A percentile compares a stretch with the other conserved stretches of the same genome.
phyloP scores from a whole-genome alignment of 176 grass and related monocot species.

The Juncus effusus region DNA sequence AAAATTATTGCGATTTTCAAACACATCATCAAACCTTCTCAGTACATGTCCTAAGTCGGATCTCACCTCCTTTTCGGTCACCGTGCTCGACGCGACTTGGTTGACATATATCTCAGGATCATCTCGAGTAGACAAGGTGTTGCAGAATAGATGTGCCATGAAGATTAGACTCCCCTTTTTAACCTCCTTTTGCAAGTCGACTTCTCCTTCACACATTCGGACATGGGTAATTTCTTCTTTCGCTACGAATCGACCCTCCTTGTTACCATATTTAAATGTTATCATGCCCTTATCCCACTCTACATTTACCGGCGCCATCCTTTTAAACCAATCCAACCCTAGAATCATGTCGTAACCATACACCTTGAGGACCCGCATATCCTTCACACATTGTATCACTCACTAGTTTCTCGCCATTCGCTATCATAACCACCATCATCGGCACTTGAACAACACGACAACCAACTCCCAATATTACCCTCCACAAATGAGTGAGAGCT shows the following conservation, averaged over 20 bases:
- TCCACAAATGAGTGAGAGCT: neutral
- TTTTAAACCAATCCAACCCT: slow-evolving; percentile 1
- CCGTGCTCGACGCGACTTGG: neutral
- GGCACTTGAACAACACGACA: neutral
- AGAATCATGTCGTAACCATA: neutral
- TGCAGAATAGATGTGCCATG: neutral
- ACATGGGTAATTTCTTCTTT: neutral
- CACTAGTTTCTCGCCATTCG: neutral
- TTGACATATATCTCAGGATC: neutral
- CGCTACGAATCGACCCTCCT: neutral
- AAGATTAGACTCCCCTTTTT: neutral
- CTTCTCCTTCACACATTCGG: neutral
- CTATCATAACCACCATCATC: neutral
- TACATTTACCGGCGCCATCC: neutral
- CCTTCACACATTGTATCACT: neutral
- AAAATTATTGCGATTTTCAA: neutral
- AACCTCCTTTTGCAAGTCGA: neutral
- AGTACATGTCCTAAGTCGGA: neutral
- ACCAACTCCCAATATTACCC: neutral
- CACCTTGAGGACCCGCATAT: neutral
- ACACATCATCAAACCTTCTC: neutral
- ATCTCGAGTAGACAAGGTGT: too few relatives aligned
- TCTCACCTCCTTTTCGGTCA: neutral
- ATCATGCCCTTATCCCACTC: neutral
- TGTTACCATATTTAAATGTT: neutral